Evolutionary conservation across 2,329 filamentous ascomycete species (phyloP), one percentile per base, ranked within the genome.

Genomic region (Talaromyces sp.): DNA sequence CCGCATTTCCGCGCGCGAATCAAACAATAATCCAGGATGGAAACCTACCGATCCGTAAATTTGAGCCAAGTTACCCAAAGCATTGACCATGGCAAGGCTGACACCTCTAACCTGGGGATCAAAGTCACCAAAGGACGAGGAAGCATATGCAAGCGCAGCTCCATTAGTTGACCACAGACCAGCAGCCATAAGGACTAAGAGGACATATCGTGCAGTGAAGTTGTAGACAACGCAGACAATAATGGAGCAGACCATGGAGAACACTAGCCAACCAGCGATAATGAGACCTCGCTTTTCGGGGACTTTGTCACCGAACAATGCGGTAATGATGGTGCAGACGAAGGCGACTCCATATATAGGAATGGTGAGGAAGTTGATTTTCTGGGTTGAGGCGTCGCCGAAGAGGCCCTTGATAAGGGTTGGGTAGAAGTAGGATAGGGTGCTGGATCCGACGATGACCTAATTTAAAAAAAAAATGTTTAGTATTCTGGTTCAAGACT

Each of bases 141-240:
- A 82, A 0, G 82, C 82, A 64, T 83, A 86, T 0, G 83, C 80
- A 19, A 87, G 75, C 0, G 81, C 77, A 2, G 83, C 76, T 0
- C 80, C 83, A 69, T 87, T 86, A 1, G 81, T 80, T 0, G 82
- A 76, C 84, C 83, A 86, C 0, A 86, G 75, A 0, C 83, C 85
- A 1, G 82, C 80, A 0, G 84, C 83, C 83, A 86, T 85, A 63
- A 87, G 75, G 1, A 86, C 82, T 0, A 87, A 78, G 1, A 87
- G 75, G 0, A 78, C 83, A 67, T 87, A 87, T 5, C 85, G 78
- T 0, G 82, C 84, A 0, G 76, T 83, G 72, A 81, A 83, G 70
- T 83, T 74, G 72, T 85, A 85, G 3, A 86, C 77, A 7, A 66
- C 70, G 66, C 80, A 82, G 19, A 77, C 79, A 35, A 79, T 71